Percentiles rank a stretch among this genome's conserved stretches.
Evolutionary conservation across 2,329 filamentous ascomycete species (phyloP).

Genomic region (Fusarium pseudocircinatum): DNA sequence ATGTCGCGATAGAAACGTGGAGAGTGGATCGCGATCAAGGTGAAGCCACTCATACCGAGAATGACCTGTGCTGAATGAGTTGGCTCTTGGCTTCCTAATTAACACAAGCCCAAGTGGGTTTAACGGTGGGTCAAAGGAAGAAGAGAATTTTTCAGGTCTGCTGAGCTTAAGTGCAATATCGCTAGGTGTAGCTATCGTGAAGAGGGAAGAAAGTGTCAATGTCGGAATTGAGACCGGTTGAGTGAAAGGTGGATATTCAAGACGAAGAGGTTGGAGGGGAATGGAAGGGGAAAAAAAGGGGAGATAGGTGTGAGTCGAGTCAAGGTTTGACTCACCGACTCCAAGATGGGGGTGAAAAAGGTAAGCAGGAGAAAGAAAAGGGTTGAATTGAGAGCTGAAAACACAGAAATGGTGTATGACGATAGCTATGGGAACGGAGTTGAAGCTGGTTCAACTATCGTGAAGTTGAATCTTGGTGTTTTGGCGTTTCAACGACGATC

Average conservation of each 20-base stretch:
- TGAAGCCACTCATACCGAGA: slow-evolving; percentile 31
- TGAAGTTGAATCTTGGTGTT: slow-evolving; percentile 24
- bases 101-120: slow-evolving; percentile 27
- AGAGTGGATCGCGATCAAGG: slow-evolving; percentile 16
- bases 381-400: background rate
- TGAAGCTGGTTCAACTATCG: slow-evolving; percentile 5
- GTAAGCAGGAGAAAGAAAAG: background rate
- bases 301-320: slow-evolving; percentile 13
- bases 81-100: slow-evolving; percentile 37
- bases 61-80: slow-evolving; percentile 6
- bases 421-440: background rate
- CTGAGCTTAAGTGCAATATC: slow-evolving; percentile 30
- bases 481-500: slow-evolving; percentile 11
- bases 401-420: background rate
- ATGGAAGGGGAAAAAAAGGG: background rate
- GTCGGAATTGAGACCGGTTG: slow-evolving; percentile 24
- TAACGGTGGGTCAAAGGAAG: slow-evolving; percentile 5
- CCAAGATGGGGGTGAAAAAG: background rate
- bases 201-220: slow-evolving; percentile 19
- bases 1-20: slow-evolving; percentile 26
- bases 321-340: slow-evolving; percentile 19
- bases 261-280: slow-evolving; percentile 33
- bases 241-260: slow-evolving; percentile 26
- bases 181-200: slow-evolving; percentile 12
- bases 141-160: slow-evolving; percentile 38